phyloP scores from a whole-genome alignment of 768 basidiomycete genomes.

The Boletus eberwhitei region DNA sequence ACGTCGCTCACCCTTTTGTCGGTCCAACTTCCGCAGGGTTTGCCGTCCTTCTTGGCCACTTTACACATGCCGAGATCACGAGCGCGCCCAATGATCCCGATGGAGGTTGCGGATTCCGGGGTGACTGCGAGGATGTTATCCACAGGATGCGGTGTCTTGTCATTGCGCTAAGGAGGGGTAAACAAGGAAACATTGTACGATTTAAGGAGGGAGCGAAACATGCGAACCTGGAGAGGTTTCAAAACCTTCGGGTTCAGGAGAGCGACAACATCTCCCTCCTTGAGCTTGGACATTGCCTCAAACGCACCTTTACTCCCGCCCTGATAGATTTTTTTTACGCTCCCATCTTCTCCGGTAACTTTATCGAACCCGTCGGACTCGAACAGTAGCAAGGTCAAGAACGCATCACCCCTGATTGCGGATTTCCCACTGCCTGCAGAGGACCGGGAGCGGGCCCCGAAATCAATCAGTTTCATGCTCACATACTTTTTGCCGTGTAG shows the following conservation, averaged over 20 bases:
- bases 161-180: conserved; percentile 20
- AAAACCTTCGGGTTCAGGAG: conserved; percentile 85
- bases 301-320: conserved; percentile 94
- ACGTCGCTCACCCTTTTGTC: conserved; percentile 84
- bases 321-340: conserved; percentile 62
- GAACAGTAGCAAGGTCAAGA: conserved; percentile 80
- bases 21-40: conserved; percentile 82
- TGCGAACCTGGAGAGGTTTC: conserved; percentile 76
- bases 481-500: conserved; percentile 75
- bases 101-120: conserved; percentile 74
- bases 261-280: conserved; percentile 87
- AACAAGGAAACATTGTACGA: background rate
- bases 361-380: conserved; percentile 75
- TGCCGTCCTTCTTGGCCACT: conserved; percentile 75
- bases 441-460: conserved; percentile 59
- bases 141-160: conserved; percentile 67
- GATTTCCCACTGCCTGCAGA: conserved; percentile 55
- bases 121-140: conserved; percentile 84
- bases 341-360: conserved; percentile 48
- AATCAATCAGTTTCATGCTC: conserved; percentile 80
- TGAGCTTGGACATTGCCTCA: conserved; percentile 80
- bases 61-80: conserved; percentile 84
- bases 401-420: conserved; percentile 75
- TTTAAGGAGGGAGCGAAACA: background rate
- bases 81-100: conserved; percentile 83